Evolutionary conservation across 345 rosid genomes (phyloP).

Genomic region (Jatropha curcas): DNA sequence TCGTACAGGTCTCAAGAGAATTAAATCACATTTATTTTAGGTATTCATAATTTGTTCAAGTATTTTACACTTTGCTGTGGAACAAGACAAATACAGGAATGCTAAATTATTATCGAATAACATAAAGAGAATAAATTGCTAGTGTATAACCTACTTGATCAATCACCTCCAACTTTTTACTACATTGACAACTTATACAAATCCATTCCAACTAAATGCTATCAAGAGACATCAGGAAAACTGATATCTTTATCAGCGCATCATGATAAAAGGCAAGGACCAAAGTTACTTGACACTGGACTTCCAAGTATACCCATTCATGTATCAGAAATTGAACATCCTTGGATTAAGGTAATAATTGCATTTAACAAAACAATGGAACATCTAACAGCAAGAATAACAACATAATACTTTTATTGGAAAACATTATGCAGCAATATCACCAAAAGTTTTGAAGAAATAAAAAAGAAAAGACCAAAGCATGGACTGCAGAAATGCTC

Average conservation of each 20-base stretch:
- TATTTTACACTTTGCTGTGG: background rate
- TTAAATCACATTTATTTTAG: no score
- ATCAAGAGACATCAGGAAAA: background rate
- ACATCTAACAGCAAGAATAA: background rate
- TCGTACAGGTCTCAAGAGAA: no score
- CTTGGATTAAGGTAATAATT: background rate
- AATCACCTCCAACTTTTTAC: background rate
- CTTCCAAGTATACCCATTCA: background rate
- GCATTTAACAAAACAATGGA: background rate
- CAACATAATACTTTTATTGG: background rate
- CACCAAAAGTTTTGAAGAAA: background rate
- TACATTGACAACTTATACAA: background rate
- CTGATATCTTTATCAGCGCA: background rate
- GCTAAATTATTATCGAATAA: background rate
- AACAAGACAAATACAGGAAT: background rate
- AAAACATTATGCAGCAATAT: background rate
- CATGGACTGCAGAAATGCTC: background rate
- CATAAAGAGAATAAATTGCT: background rate
- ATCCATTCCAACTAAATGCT: conserved; percentile 2
- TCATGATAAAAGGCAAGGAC: background rate
- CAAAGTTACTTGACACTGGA: background rate
- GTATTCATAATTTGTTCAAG: background rate
- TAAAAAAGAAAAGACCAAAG: background rate
- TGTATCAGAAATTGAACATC: background rate
- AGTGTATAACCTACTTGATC: background rate